A percentile compares a stretch with the other conserved stretches of the same genome.
Evolutionary conservation across 2,329 filamentous ascomycete genomes (phyloP).

Genomic region (Talaromyces sp.): DNA sequence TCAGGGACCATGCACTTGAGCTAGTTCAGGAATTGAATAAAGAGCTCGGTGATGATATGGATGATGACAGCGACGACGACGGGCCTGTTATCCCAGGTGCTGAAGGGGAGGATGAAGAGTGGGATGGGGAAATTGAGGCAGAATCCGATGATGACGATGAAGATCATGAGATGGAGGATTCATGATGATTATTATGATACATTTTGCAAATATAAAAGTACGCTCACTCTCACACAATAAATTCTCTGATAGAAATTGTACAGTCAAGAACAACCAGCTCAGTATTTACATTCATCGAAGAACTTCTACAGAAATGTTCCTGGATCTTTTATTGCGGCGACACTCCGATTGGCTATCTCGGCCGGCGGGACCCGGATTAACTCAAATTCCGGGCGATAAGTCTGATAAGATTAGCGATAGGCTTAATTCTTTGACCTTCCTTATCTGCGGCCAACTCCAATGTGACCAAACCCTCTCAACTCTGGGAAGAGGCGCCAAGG

Average conservation of each 20-base stretch:
- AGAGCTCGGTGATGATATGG: conserved; percentile 60
- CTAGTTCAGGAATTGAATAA: conserved; percentile 54
- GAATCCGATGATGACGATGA: conserved; percentile 42
- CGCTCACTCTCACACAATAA: neutral
- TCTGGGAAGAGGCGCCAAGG: conserved; percentile 31
- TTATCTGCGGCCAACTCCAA: conserved; percentile 27
- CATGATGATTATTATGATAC: conserved; percentile 24
- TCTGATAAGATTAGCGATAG: conserved; percentile 6
- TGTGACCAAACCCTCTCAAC: conserved; percentile 27
- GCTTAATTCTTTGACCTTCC: neutral
- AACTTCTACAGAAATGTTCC: neutral
- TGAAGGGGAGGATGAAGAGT: conserved; percentile 39
- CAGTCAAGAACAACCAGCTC: neutral
- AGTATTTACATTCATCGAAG: neutral
- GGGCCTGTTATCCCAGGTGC: conserved; percentile 53
- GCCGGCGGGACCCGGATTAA: conserved; percentile 8
- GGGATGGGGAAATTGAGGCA: conserved; percentile 55
- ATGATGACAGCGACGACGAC: conserved; percentile 55
- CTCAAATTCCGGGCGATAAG: conserved; percentile 12
- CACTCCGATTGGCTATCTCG: conserved; percentile 9
- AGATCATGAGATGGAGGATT: conserved; percentile 55
- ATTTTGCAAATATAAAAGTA: neutral
- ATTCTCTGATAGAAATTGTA: neutral
- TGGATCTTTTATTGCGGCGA: neutral
- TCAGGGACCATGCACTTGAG: conserved; percentile 44